Evolutionary conservation across 768 basidiomycete genomes (phyloP), one percentile per base, ranked within the genome.

Genomic region (Phanerochaete sordida): DNA sequence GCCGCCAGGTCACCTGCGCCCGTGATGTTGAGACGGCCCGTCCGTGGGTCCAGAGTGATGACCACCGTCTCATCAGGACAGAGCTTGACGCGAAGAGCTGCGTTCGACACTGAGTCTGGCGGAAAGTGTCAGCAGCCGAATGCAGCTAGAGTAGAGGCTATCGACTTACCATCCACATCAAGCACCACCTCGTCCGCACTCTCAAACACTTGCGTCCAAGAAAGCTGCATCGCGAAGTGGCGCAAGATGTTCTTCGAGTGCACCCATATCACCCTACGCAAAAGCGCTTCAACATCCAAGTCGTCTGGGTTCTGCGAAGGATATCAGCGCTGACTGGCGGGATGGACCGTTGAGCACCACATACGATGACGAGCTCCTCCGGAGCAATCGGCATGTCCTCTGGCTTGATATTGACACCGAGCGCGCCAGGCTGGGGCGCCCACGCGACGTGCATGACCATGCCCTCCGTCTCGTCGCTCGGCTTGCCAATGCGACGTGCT

Each of bases 1-100:
- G 88, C 85, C 1, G 88, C 86, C 23, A 93, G 81, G 67, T 90
- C 89, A 7, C 92, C 92, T 2, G 86, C 88, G 71, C 95, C 93
- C 24, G 86, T 81, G 49, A 95, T 77, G 62, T 83, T 88, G 62
- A 95, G 74, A 33, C 85, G 82, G 6, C 94, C 94, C 0, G 90
- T 93, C 63, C 92, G 79, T 3, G 86, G 74, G 64, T 95, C 93
- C 43, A 96, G 83, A 3, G 86, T 86, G 49, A 95, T 81, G 24
- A 88, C 76, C 21, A 93, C 86, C 16, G 87, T 74, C 66, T 93
- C 89, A 61, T 90, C 88, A 1, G 86, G 86, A 65, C 89, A 92
- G 19, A 94, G 74, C 64, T 85, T 84, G 12, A 90, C 78, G 27
- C 81, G 86, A 47, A 95, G 78, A 31, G 84, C 83, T 28, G 52